These are phyloP conservation scores for Kluyveromyces lactis DNA, from an alignment of 805 yeast species.

Conservation along the genomic window DNA sequence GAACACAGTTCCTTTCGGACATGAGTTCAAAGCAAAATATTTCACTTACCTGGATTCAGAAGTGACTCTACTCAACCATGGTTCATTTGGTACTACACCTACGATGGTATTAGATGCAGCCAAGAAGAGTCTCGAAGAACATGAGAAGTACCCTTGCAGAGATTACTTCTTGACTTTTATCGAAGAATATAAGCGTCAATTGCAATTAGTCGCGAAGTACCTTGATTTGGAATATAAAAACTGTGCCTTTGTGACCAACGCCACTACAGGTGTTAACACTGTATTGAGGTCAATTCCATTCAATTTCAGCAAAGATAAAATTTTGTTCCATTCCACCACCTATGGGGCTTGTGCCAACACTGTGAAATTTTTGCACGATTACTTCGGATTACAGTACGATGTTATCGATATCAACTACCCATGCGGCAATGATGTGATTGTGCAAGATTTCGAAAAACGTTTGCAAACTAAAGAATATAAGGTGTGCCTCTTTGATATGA, in stretches of 20 bases:
- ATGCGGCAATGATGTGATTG: constrained; percentile 33
- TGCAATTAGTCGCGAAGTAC: constrained; percentile 34
- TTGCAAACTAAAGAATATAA: constrained; percentile 24
- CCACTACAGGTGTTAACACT: constrained; percentile 52
- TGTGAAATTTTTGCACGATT: constrained; percentile 33
- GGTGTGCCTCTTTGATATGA: constrained; percentile 47
- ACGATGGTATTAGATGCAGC: constrained; percentile 36
- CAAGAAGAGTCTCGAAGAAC: constrained; percentile 22
- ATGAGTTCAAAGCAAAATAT: constrained; percentile 37
- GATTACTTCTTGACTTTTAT: constrained; percentile 29
- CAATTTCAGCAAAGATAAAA: constrained; percentile 38
- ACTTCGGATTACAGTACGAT: constrained; percentile 30
- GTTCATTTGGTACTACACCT: constrained; percentile 56
- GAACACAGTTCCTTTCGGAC: constrained; percentile 36
- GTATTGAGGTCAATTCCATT: constrained; percentile 45
- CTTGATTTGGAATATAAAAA: constrained; percentile 39
- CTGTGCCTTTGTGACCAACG: constrained; percentile 49
- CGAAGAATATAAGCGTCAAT: constrained; percentile 26
- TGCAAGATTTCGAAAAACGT: constrained; percentile 26
- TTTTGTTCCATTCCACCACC: constrained; percentile 41
- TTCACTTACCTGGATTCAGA: constrained; percentile 36
- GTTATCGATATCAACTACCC: constrained; percentile 38
- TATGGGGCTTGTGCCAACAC: constrained; percentile 51
- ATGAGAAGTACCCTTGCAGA: constrained; percentile 39
- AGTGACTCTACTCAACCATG: constrained; percentile 49